Evolutionary conservation across 2,329 filamentous ascomycete genomes (phyloP), one percentile per base, ranked within the genome.

Genomic region (Colletotrichum theobromicola): DNA sequence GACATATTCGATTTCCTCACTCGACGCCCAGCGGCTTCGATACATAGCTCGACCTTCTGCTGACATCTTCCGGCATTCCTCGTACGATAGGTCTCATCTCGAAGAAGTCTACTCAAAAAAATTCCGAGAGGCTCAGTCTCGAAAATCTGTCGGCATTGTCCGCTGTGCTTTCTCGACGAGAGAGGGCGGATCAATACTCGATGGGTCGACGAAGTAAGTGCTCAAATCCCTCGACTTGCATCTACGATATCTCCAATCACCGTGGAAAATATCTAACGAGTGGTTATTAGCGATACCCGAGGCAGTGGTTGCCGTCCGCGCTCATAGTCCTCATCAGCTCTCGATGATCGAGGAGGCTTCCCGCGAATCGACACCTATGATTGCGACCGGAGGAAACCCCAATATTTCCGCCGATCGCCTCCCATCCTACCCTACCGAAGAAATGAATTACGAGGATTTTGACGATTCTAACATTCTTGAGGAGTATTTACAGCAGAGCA

Each of bases 281-380:
- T 2, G 30, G 7, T 28, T 26, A 30, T 13, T 10, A 75, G 68
- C 7, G 4, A n/a, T 57, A 10, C 9, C 4, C 1, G 21, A 64
- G 7, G n/a, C 26, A 13, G 24, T 12, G 7, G 46, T 6, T 10
- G 42, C 24, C 6, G 24, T 74, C 5, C 58, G 64, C 34, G 64
- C 16, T 7, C 73, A 75, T 10, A 75, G 30, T 16, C 73, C 73
- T 46, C 73, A 75, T 34, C 65, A 57, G 4, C 73, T 75, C 15
- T 75, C 73, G 13, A 75, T 74, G 60, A 75, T 75, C 60, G 65
- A 74, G 28, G 73, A 75, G 60, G 70, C 37, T 8, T 75, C 65
- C 5, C 69, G 46, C 10, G 68, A 75, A 60, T 61, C 67, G 18
- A 28, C 42, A 13, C 15, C 63, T 16, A 61, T 57, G 9, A 35